These are phyloP conservation scores for Aeschynomene evenia DNA, from an alignment of 306 rosid genomes.

Conservation along the genomic window DNA sequence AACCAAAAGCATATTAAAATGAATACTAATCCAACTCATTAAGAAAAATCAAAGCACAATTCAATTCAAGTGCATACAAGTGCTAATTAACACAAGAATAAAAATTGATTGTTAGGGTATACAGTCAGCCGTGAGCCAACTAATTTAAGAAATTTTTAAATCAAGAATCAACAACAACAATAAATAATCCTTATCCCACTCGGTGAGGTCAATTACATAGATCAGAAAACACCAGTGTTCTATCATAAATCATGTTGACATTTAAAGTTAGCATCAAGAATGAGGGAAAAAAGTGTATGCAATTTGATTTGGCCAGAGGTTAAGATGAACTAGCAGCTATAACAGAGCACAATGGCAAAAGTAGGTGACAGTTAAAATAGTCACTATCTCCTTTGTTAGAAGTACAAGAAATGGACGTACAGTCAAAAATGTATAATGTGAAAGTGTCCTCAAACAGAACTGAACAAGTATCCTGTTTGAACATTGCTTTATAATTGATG, in stretches of 20 bases:
- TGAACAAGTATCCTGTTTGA: not conserved
- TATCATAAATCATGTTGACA: no score
- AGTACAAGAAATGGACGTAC: not conserved
- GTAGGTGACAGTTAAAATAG: not conserved
- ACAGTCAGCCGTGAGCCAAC: not conserved
- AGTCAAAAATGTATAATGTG: not conserved
- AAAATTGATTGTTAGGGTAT: not conserved
- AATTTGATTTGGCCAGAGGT: no score
- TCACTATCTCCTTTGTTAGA: not conserved
- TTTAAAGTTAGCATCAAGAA: not conserved
- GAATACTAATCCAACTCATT: not conserved
- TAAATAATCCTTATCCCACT: no score
- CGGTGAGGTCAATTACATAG: no score
- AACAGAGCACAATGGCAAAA: not conserved
- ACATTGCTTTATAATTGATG: no score
- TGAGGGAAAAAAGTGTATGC: no score
- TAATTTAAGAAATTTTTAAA: not conserved
- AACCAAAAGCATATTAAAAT: not conserved
- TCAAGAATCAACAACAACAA: not conserved
- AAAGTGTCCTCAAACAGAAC: not conserved
- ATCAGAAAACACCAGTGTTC: no score
- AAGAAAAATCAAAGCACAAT: no score
- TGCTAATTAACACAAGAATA: not conserved
- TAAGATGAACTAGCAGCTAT: no score
- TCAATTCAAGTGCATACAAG: not conserved